These are phyloP conservation scores for Blastocystis sp. DNA, from an alignment of 352 stramenopile genomes.

Conservation along the genomic window DNA sequence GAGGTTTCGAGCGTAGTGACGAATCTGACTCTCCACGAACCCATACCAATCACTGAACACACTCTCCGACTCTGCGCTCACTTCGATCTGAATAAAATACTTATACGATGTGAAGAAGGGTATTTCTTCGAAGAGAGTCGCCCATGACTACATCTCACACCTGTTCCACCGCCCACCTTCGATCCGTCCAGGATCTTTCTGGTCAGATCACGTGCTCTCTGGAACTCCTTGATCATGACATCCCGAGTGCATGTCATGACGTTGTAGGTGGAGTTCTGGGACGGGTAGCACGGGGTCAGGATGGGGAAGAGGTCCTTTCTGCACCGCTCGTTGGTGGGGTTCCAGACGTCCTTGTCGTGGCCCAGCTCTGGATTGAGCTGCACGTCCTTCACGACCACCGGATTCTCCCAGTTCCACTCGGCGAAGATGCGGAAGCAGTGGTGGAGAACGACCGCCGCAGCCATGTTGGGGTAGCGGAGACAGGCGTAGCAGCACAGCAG, in stretches of 20 bases:
- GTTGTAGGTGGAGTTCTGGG: constrained; percentile 96
- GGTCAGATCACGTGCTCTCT: constrained; percentile 63
- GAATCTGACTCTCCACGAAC: constrained; percentile 84
- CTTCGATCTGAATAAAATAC: constrained; percentile 82
- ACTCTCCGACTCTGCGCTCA: constrained; percentile 77
- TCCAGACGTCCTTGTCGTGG: constrained; percentile 75
- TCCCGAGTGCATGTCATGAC: constrained; percentile 81
- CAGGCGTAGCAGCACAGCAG: constrained; percentile 72
- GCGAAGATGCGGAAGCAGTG: constrained; percentile 81
- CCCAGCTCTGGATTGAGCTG: background rate
- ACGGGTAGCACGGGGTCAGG: constrained; percentile 93
- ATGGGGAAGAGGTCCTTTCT: constrained; percentile 91
- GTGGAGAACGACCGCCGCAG: constrained; percentile 73
- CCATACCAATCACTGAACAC: constrained; percentile 84
- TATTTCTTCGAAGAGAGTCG: constrained; percentile 72
- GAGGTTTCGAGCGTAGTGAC: constrained; percentile 74
- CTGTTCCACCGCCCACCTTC: background rate
- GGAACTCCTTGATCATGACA: constrained; percentile 81
- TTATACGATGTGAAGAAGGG: constrained; percentile 80
- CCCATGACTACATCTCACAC: constrained; percentile 65
- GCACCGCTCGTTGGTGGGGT: constrained; percentile 78
- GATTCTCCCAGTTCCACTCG: constrained; percentile 40
- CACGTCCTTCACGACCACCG: background rate
- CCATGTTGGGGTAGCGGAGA: constrained; percentile 68
- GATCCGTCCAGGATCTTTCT: constrained; percentile 65